A percentile compares a stretch with the other conserved stretches of the same genome.
Evolutionary conservation across 2,329 filamentous ascomycete species (phyloP).

Genomic region (Dactylellina haptotyla): DNA sequence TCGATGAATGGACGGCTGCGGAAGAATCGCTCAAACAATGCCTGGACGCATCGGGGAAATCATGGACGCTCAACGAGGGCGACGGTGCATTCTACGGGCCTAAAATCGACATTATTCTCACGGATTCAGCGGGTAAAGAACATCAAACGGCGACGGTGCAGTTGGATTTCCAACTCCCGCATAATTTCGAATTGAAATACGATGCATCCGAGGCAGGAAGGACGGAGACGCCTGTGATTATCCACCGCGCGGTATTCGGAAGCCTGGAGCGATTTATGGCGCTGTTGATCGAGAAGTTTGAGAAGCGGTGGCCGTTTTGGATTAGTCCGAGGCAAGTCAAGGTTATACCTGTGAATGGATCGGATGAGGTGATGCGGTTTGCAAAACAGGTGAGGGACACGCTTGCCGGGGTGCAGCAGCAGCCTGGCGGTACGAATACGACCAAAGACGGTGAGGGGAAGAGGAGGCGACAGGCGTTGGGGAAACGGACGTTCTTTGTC

Average conservation of each 20-base stretch:
- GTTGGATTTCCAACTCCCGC: conserved; percentile 87
- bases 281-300: conserved; percentile 82
- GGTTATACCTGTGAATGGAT: conserved; percentile 71
- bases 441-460: neutral
- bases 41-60: conserved; percentile 71
- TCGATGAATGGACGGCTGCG: conserved; percentile 73
- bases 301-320: conserved; percentile 87
- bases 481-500: conserved; percentile 62
- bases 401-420: conserved; percentile 64
- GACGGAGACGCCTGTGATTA: conserved; percentile 72
- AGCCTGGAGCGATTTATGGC: conserved; percentile 87
- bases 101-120: conserved; percentile 87
- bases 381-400: conserved; percentile 61
- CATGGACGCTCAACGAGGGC: conserved; percentile 79
- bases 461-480: conserved; percentile 34
- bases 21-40: conserved; percentile 74
- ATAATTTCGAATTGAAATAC: conserved; percentile 81
- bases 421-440: conserved; percentile 63
- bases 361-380: conserved; percentile 70
- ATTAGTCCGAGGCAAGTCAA: conserved; percentile 78
- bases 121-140: conserved; percentile 82
- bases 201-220: conserved; percentile 61
- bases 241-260: conserved; percentile 85
- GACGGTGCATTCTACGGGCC: conserved; percentile 92
- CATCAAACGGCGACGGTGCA: conserved; percentile 91